Evolutionary conservation across 352 stramenopile species (phyloP), one percentile per base, ranked within the genome.

Genomic region (Globisporangium parvum): DNA sequence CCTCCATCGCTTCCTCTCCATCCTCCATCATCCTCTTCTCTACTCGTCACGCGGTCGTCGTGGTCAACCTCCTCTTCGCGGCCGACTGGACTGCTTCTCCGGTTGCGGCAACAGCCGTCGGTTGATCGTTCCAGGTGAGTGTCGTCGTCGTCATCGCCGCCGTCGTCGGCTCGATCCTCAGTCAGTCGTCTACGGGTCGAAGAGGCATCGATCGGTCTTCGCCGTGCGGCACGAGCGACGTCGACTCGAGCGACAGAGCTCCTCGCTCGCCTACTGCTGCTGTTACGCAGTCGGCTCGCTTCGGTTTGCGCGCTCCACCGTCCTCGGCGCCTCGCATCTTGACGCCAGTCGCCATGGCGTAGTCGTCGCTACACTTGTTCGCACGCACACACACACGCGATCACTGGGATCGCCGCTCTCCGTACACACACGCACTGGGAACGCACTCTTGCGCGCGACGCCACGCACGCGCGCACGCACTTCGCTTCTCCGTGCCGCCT

Each of bases 401-500:
- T n/a, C n/a, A 37, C 31, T 37, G 15, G 39, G 39, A 20, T n/a
- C 41, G 11, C 41, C n/a, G n/a, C n/a, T n/a, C n/a, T n/a, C n/a
- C n/a, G n/a, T n/a, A 28, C 41, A 26, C 41, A 26, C 41, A 47
- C 41, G 20, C 41, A 47, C 41, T 37, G 31, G 31, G 31, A 37
- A 37, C 31, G 10, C 31, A 8, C 4, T 12, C 31, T 37, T n/a
- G n/a, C n/a, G 31, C 6, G 23, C 18, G 41, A 6, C 20, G 17
- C 17, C 20, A 41, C 26, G 26, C 40, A 57, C 37, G 35, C 21
- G 26, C 41, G 41, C 50, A 39, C 35, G 14, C 3, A 21, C 20
- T 74, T 24, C 41, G 11, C 52, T 41, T 37, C 12, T 9, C 20
- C 64, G 51, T 67, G 49, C 56, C 39, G 15, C 39, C 39, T n/a